Conservation (phyloP, 2,329 filamentous ascomycete genomes). For the Botryotinia narcissicola region DNA sequence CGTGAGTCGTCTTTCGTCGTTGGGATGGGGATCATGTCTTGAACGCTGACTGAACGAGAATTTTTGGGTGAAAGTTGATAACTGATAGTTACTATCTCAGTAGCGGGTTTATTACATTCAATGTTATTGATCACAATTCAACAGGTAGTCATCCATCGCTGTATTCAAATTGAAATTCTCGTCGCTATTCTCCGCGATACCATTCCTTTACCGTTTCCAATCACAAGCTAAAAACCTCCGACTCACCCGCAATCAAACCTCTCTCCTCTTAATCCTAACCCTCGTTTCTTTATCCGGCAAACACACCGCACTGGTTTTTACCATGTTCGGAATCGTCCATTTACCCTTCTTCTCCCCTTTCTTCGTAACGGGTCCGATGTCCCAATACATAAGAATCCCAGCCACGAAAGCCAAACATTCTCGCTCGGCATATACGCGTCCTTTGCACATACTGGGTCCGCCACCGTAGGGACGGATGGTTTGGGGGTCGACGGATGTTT, state of each 20-base stretch:
- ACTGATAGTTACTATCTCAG: not conserved
- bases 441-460: conserved; percentile 50
- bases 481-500: conserved; percentile 26
- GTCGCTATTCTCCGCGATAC: not conserved
- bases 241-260: conserved; percentile 19
- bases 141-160: not conserved
- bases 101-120: not conserved
- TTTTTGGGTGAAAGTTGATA: not conserved
- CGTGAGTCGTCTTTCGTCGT: not conserved
- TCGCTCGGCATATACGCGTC: conserved; percentile 49
- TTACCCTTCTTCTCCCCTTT: conserved; percentile 31
- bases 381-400: conserved; percentile 54
- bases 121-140: not conserved
- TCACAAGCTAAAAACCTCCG: not conserved
- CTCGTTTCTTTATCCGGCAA: conserved; percentile 51
- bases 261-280: conserved; percentile 50
- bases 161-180: not conserved
- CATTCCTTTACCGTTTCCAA: not conserved
- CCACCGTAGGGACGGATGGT: conserved; percentile 50
- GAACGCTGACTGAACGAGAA: not conserved
- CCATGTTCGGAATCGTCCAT: conserved; percentile 52
- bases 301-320: conserved; percentile 48
- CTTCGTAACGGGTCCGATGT: conserved; percentile 48
- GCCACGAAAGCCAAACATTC: conserved; percentile 51
- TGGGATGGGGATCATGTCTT: not conserved